phyloP scores from a whole-genome alignment of 495 filamentous ascomycete genomes.

The Acidomyces sp. region DNA sequence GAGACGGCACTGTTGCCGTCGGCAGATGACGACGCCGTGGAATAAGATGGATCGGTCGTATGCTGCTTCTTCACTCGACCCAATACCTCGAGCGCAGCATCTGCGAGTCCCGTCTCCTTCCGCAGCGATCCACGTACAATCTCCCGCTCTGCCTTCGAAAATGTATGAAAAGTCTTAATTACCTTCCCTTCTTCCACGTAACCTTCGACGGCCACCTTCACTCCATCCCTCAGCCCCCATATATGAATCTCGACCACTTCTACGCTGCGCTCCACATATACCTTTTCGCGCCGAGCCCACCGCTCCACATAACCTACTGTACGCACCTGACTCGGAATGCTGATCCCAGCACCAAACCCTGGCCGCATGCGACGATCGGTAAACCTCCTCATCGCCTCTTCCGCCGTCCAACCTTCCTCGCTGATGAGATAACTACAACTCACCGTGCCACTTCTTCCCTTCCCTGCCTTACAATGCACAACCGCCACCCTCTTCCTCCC shows the following conservation, averaged over 20 bases:
- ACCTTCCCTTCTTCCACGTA: constrained; percentile 76
- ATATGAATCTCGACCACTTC: constrained; percentile 82
- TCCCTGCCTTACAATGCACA: constrained; percentile 94
- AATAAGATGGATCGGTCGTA: not conserved
- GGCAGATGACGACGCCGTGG: not conserved
- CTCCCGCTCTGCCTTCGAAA: constrained; percentile 59
- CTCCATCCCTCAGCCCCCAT: constrained; percentile 78
- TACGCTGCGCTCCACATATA: constrained; percentile 68
- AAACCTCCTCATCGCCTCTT: constrained; percentile 68
- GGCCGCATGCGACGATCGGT: constrained; percentile 80
- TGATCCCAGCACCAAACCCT: constrained; percentile 79
- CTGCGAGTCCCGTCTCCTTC: constrained; percentile 35
- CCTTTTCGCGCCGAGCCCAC: constrained; percentile 64
- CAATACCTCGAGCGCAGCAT: constrained; percentile 38
- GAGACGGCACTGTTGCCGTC: too few species aligned
- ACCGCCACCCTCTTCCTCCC: constrained; percentile 70
- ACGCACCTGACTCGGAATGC: constrained; percentile 78
- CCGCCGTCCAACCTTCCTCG: constrained; percentile 71
- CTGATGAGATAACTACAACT: constrained; percentile 79
- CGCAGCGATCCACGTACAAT: constrained; percentile 36
- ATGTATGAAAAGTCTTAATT: constrained; percentile 73
- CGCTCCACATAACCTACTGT: constrained; percentile 84
- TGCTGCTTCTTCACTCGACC: constrained; percentile 15
- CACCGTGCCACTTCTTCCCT: constrained; percentile 84
- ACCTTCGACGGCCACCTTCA: constrained; percentile 75